These are phyloP conservation scores for Boletus edulis DNA, from an alignment of 768 basidiomycete genomes.

Conservation along the genomic window DNA sequence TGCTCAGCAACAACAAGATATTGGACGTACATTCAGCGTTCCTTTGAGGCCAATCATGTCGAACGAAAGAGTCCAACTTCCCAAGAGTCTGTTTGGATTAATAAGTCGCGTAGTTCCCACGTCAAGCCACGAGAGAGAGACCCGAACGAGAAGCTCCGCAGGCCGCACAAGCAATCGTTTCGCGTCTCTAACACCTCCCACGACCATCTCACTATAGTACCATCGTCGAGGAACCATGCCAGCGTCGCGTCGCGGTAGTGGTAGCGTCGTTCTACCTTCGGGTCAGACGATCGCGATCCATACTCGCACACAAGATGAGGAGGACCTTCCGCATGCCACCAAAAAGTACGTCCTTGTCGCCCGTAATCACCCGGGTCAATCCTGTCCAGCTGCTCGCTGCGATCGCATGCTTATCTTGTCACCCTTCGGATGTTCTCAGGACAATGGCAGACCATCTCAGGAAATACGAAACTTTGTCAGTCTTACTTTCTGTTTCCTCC, in stretches of 20 bases:
- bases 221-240: slow-evolving; percentile 45
- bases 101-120: slow-evolving; percentile 28
- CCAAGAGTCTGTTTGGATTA: not conserved
- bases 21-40: slow-evolving; percentile 70
- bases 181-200: slow-evolving; percentile 13
- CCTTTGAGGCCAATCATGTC: slow-evolving; percentile 94
- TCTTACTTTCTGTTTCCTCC: slow-evolving; percentile 19
- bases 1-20: not conserved
- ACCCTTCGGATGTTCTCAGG: slow-evolving; percentile 36
- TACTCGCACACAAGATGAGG: slow-evolving; percentile 84
- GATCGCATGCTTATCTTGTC: slow-evolving; percentile 2
- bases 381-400: not conserved
- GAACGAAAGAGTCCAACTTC: not conserved
- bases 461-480: slow-evolving; percentile 85
- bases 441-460: slow-evolving; percentile 93
- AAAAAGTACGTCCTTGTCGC: slow-evolving; percentile 62
- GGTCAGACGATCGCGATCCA: slow-evolving; percentile 84
- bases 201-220: slow-evolving; percentile 8
- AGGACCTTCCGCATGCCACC: slow-evolving; percentile 89
- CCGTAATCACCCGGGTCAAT: not conserved
- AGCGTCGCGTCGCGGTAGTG: slow-evolving; percentile 74
- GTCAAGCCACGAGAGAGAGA: not conserved
- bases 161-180: not conserved
- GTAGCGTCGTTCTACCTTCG: slow-evolving; percentile 65
- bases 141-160: slow-evolving; percentile 19